Base-by-base conservation (phyloP, 441 rosid genomes). In the Eruca vesicaria region DNA sequence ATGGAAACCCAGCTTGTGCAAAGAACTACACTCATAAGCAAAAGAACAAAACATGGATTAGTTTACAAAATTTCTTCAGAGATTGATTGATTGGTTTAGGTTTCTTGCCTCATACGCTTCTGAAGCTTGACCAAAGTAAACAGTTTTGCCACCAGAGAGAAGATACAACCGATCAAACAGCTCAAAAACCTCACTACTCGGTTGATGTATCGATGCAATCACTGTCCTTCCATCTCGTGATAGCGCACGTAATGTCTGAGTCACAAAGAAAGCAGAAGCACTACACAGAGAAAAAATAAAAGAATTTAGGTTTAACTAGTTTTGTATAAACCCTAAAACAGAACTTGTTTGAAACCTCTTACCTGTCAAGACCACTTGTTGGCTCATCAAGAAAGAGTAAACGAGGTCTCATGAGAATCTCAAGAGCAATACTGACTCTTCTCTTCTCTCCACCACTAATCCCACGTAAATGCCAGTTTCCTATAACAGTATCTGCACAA, bases 371-470 rank as follows among this genome's bases (percentile, higher is more conserved):
- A 26, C 99, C 99, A 71, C 99, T 95, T 31, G 99, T 95, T 5
- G 99, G 99, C 78, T 95, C 99, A 52, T 95, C 99, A 6, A 95
- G 99, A 80, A 95, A 95, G 58, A 95, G 96, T 86, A 95, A 80
- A 82, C 98, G 82, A 23, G 98, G 99, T 83, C 99, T 89, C 91
- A 86, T 95, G 63, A 95, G 85, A 77, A 95, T 95, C 77, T 95
- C 99, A 56, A 95, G 93, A 74, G 99, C 99, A 7, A 95, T 95
- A 84, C 99, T 92, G 66, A 92, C 98, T 72, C 99, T 80, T 66
- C 98, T 82, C 90, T 86, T 95, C 81, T 95, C 99, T 5, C 99
- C 99, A 14, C 99, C 98, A 57, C 99, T 95, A 71, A 95, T 86
- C 8, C 99, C 99, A 7, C 99, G 90, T 68, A 91, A 81, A 90